Conservation (phyloP, 2,329 filamentous ascomycete species). For the Leptographium radiaticola region DNA sequence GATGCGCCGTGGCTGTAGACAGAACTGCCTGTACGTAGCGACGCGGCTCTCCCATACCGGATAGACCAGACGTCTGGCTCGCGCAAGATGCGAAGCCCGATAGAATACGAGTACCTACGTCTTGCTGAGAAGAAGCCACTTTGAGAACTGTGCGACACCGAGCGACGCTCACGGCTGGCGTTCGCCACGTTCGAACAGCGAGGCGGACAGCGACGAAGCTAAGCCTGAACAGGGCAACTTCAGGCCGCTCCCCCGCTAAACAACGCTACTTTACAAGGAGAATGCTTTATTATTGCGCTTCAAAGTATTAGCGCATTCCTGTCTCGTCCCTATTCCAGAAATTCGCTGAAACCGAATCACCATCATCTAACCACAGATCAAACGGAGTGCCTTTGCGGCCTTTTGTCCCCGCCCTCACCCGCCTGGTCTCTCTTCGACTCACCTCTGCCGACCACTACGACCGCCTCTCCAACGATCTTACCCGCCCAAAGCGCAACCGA, state of each 20-base stretch:
- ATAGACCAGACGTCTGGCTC: no score
- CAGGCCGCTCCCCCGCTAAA: neutral
- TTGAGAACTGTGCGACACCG: no score
- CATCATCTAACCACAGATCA: neutral
- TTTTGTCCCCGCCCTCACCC: neutral
- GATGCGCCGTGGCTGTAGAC: slow-evolving; percentile 13
- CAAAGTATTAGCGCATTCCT: neutral
- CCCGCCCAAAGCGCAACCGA: neutral
- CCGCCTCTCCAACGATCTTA: no score
- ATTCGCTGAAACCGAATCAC: slow-evolving; percentile 6
- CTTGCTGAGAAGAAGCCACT: no score
- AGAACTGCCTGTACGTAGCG: neutral
- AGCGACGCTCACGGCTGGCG: no score
- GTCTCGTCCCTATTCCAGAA: neutral
- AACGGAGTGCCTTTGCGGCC: neutral
- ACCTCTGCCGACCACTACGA: neutral
- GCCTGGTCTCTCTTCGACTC: neutral
- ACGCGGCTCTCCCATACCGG: no score
- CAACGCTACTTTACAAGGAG: neutral
- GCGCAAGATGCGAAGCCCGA: no score
- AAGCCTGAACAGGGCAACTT: no score
- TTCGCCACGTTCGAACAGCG: no score
- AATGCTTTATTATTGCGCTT: neutral
- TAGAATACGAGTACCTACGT: no score
- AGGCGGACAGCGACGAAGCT: no score